A percentile compares a stretch with the other conserved stretches of the same genome.
Evolutionary conservation across 1,139 yeast genomes (phyloP).

Genomic region (Scheffersomyces illinoinensis): DNA sequence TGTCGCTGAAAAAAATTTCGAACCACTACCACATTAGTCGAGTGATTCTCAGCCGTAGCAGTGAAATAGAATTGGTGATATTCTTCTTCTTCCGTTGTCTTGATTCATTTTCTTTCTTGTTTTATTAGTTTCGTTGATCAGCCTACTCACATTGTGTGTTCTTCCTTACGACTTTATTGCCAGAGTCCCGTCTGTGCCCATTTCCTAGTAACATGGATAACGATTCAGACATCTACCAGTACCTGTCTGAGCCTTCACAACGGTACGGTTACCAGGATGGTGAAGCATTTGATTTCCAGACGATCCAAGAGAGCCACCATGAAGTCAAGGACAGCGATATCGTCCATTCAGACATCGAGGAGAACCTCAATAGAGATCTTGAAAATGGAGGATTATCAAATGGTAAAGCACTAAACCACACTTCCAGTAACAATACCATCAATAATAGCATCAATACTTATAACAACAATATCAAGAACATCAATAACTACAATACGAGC

Average conservation of each 20-base stretch:
- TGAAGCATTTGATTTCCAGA: not conserved
- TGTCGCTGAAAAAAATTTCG: not conserved
- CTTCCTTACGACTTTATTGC: not conserved
- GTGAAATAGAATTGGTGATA: not conserved
- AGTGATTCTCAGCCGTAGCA: not conserved
- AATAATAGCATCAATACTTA: not conserved
- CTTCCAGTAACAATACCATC: not conserved
- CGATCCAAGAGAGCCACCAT: not conserved
- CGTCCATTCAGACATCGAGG: not conserved
- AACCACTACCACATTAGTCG: not conserved
- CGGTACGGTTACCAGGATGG: not conserved
- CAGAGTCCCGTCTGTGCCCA: not conserved
- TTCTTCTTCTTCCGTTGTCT: not conserved
- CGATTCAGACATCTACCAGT: not conserved
- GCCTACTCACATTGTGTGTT: not conserved
- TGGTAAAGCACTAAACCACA: not conserved
- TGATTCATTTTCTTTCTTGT: not conserved
- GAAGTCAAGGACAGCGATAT: not conserved
- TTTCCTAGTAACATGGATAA: not conserved
- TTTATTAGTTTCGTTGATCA: not conserved
- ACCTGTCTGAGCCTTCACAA: not conserved
- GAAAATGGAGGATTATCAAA: not conserved
- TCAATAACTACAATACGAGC: not conserved
- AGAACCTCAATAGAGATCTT: not conserved
- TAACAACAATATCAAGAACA: not conserved